Evolutionary conservation across 306 rosid genomes (phyloP).

Genomic region (Dryas drummondii): DNA sequence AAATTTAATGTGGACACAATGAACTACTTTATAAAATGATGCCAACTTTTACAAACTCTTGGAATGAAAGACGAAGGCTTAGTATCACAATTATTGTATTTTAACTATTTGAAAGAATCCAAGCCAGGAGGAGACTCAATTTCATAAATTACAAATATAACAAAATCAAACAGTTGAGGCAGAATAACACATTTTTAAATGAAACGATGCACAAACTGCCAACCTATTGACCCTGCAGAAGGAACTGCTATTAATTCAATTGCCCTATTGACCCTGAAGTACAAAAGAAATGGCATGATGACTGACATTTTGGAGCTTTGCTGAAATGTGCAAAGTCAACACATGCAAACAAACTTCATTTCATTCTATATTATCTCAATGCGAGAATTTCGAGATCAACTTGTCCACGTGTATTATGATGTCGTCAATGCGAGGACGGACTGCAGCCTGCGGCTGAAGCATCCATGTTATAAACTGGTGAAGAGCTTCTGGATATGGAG

Average conservation of each 20-base stretch:
- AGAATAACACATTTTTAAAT: conserved; percentile 26
- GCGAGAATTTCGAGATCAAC: conserved; percentile 83
- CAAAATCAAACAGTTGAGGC: conserved; percentile 36
- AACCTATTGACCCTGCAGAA: conserved; percentile 42
- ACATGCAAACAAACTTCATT: conserved; percentile 10
- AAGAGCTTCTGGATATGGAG: conserved; percentile 89
- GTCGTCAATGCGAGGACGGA: conserved; percentile 86
- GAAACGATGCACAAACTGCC: conserved; percentile 47
- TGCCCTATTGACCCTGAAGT: conserved; percentile 27
- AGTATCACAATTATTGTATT: conserved; percentile 13
- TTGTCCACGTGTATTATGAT: conserved; percentile 91
- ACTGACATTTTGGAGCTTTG: conserved; percentile 20
- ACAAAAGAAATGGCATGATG: conserved; percentile 18
- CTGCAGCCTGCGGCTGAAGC: conserved; percentile 91
- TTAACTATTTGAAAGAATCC: conserved; percentile 10
- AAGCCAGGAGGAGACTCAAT: conserved; percentile 42
- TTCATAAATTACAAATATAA: conserved; percentile 46
- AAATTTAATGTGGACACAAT: background rate
- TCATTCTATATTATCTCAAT: conserved; percentile 40
- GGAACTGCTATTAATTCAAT: conserved; percentile 37
- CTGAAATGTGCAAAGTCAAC: conserved; percentile 7
- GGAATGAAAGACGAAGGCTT: background rate
- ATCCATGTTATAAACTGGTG: conserved; percentile 96
- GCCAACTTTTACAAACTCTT: conserved; percentile 8
- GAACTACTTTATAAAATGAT: background rate